Conservation (phyloP, 2,329 filamentous ascomycete species). For the Botrytis sinoallii region DNA sequence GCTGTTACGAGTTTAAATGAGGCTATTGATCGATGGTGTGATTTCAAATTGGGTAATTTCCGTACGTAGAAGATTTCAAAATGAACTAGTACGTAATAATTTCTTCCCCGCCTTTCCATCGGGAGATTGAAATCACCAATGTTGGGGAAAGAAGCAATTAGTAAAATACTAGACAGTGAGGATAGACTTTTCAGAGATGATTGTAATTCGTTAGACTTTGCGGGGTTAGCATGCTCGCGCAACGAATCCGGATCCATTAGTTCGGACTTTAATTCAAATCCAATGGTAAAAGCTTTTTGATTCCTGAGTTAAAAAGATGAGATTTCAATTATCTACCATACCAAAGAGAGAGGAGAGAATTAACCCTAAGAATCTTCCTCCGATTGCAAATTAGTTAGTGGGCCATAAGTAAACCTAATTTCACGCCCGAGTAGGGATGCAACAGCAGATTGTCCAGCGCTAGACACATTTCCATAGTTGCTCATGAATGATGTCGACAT, state of each 20-base stretch:
- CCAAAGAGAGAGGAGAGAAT: background rate
- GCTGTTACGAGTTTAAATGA: background rate
- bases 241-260: background rate
- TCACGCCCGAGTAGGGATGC: background rate
- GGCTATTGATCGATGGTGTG: background rate
- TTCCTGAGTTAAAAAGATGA: background rate
- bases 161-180: background rate
- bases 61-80: background rate
- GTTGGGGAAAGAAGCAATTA: background rate
- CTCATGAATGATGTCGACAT: background rate
- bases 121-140: background rate
- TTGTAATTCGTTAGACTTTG: background rate
- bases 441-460: background rate
- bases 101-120: background rate
- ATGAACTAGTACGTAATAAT: background rate
- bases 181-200: background rate
- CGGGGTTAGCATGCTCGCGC: no score
- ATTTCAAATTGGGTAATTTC: background rate
- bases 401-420: background rate
- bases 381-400: background rate
- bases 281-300: background rate
- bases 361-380: background rate
- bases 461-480: background rate
- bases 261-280: background rate
- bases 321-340: background rate